phyloP scores from a whole-genome alignment of 129 eudicot genomes.

The Flaveria bidentis region DNA sequence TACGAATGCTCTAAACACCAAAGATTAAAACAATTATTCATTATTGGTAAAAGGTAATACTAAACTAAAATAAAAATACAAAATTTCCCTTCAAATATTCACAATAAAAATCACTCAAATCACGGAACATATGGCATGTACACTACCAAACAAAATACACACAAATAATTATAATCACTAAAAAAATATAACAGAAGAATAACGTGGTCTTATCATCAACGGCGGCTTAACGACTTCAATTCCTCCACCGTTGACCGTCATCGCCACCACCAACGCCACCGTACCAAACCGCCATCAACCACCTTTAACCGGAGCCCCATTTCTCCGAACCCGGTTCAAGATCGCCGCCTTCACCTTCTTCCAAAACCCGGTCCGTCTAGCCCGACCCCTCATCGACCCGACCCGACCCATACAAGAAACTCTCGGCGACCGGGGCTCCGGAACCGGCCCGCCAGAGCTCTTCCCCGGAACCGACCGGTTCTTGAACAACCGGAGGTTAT shows the following conservation, averaged over 20 bases:
- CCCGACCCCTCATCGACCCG: conserved; percentile 37
- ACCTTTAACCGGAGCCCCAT: background rate
- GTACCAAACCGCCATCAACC: background rate
- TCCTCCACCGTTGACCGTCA: background rate
- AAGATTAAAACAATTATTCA: no score
- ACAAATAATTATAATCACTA: background rate
- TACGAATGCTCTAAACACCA: no score
- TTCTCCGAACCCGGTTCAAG: conserved; percentile 34
- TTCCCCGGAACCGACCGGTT: conserved; percentile 53
- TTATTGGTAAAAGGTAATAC: background rate
- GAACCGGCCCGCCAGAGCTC: conserved; percentile 21
- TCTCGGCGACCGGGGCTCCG: conserved; percentile 57
- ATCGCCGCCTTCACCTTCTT: conserved; percentile 33
- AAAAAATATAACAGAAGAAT: background rate
- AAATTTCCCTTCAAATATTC: background rate
- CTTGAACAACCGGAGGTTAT: conserved; percentile 31
- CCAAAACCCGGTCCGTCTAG: conserved; percentile 45
- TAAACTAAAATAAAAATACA: background rate
- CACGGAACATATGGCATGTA: conserved; percentile 14
- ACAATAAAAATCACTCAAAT: background rate
- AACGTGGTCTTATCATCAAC: conserved; percentile 34
- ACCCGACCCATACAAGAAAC: conserved; percentile 66
- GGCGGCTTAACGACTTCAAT: conserved; percentile 13
- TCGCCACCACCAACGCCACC: conserved; percentile 7
- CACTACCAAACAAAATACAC: conserved; percentile 8